Base-by-base conservation (phyloP, 169 alveolate genomes). In the Neospora caninum region DNA sequence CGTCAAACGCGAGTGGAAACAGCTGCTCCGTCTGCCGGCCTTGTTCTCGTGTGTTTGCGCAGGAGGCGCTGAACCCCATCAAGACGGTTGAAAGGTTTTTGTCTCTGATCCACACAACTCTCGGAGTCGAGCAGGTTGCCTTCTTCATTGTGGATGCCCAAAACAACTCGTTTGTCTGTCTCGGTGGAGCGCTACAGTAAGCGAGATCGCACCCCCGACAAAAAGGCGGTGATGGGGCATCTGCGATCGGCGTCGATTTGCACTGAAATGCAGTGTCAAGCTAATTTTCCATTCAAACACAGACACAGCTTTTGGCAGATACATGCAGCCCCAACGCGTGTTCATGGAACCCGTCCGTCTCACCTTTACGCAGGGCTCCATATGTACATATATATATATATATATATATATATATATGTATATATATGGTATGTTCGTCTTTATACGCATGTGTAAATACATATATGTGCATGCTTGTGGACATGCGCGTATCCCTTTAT, bases 121-220 rank as follows among this genome's bases (percentile, higher is more conserved):
- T 94, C 43, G 80, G 93, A 29, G 95, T 84, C 39, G 95, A 94
- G 49, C 94, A 88, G n/a, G 94, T 88, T n/a, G 95, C 94, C 22
- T 94, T 91, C 87, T 94, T 91, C 82, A 91, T 94, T 53, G 95
- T 92, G n/a, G 95, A 94, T 43, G 67, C 94, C 29, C 94, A 89
- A 39, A 94, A 94, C 89, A 25, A 87, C n/a, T 43, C 88, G 13
- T 94, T 94, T 42, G 88, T 94, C 39, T 94, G 95, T 69, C 94
- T 94, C 54, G 95, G 95, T 20, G 95, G 94, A 54, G 87, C 82
- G n/a, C 54, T 64, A 34, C 10, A 88, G 93, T 88, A 49, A 88
- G 92, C 29, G 58, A 49, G 58, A 49, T 0, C 36, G 9, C 13
- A 1, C 27, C 18, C 18, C 18, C 0, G 58, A 49, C 94, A 91